Percentiles rank a stretch among this genome's conserved stretches.
These are phyloP conservation scores for Syzygium malaccense DNA, from an alignment of 441 rosid species.

Conservation along the genomic window DNA sequence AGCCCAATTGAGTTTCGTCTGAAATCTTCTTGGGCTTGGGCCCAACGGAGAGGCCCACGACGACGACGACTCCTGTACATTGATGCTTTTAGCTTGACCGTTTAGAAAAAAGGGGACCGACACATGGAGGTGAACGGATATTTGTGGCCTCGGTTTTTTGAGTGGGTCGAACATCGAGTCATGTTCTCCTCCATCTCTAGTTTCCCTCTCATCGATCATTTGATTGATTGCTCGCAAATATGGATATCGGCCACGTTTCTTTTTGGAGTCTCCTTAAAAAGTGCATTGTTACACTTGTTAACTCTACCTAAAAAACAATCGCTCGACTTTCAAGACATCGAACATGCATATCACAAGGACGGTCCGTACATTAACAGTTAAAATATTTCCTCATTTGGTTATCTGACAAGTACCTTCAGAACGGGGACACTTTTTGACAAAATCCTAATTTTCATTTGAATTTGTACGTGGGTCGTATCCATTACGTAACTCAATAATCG, in stretches of 20 bases:
- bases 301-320: accelerated
- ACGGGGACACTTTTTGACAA: too few relatives aligned
- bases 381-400: not conserved
- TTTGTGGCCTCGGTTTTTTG: not conserved
- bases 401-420: accelerated
- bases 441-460: too few relatives aligned
- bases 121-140: not conserved
- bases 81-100: not conserved
- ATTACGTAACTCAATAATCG: not conserved
- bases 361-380: accelerated
- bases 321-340: accelerated
- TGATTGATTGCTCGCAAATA: too few relatives aligned
- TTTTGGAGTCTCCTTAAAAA: not conserved
- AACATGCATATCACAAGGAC: not conserved
- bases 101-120: not conserved
- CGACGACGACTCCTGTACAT: not conserved
- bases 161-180: not conserved
- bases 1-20: not conserved
- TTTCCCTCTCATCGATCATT: too few relatives aligned
- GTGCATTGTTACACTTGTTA: accelerated
- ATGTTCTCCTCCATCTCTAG: not conserved
- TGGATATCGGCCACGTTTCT: not conserved
- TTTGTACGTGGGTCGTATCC: not conserved
- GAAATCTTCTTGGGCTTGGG: not conserved
- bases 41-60: not conserved